phyloP scores from a whole-genome alignment of 805 yeast species.

The Zygosaccharomyces pseudorouxii region DNA sequence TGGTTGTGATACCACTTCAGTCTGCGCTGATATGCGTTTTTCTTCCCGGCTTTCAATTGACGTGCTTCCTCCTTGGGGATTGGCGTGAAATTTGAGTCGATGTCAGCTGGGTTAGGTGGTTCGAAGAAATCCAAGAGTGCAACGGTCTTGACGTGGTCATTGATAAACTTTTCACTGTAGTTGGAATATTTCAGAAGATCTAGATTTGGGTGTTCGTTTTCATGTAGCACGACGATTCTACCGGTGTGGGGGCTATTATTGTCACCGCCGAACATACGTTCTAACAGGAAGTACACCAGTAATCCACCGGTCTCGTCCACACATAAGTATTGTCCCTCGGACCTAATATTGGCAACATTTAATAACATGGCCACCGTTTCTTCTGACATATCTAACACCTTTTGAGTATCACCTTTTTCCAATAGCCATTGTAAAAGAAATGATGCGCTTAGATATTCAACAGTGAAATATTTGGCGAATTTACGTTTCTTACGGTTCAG shows the following conservation, averaged over 20 bases:
- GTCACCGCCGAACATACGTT: slow-evolving; percentile 65
- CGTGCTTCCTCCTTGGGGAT: slow-evolving; percentile 48
- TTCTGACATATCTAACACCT: slow-evolving; percentile 74
- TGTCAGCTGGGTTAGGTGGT: slow-evolving; percentile 52
- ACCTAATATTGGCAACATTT: slow-evolving; percentile 74
- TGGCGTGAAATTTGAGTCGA: slow-evolving; percentile 39
- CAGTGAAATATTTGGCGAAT: slow-evolving; percentile 78
- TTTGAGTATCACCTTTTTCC: slow-evolving; percentile 67
- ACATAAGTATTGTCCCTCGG: slow-evolving; percentile 85
- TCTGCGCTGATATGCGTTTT: slow-evolving; percentile 64
- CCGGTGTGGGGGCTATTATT: slow-evolving; percentile 39
- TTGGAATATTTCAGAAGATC: slow-evolving; percentile 66
- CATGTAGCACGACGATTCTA: slow-evolving; percentile 71
- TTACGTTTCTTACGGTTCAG: slow-evolving; percentile 87
- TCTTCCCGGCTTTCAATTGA: slow-evolving; percentile 54
- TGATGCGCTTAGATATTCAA: slow-evolving; percentile 68
- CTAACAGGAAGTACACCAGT: slow-evolving; percentile 78
- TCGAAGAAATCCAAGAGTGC: slow-evolving; percentile 77
- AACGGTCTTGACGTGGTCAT: slow-evolving; percentile 58
- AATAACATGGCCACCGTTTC: slow-evolving; percentile 78
- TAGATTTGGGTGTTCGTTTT: slow-evolving; percentile 86
- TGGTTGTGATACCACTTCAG: slow-evolving; percentile 42
- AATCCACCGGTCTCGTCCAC: slow-evolving; percentile 95
- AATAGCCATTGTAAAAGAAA: slow-evolving; percentile 67
- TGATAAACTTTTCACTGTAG: slow-evolving; percentile 48